Conservation (phyloP, 148 eudicot genomes). For the Rheum nobile region DNA sequence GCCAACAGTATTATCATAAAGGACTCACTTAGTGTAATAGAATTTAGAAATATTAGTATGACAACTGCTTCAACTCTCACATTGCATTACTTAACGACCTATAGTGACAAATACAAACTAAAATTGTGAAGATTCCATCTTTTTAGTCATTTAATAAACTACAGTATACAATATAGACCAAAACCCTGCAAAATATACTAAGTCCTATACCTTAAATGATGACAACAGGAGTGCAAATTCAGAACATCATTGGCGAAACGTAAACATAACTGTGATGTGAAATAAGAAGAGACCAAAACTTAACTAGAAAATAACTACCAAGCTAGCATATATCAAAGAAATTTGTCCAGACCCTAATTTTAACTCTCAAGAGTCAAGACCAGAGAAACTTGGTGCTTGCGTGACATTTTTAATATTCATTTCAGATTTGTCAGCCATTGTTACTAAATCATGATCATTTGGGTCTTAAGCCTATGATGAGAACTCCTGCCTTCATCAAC, state of each 20-base stretch:
- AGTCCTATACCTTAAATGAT: not conserved
- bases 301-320: not conserved
- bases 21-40: not conserved
- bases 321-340: not conserved
- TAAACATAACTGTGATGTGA: not conserved
- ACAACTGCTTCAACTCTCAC: not conserved
- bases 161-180: not conserved
- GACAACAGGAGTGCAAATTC: not conserved
- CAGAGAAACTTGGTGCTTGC: not conserved
- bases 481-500: not conserved
- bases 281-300: not conserved
- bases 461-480: not conserved
- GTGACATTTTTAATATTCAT: not conserved
- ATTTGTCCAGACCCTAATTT: not conserved
- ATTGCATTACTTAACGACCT: not conserved
- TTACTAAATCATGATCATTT: not conserved
- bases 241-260: not conserved
- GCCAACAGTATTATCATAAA: not conserved
- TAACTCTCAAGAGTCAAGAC: not conserved
- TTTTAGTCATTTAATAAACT: not conserved
- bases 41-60: not conserved
- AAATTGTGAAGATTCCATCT: not conserved
- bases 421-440: not conserved
- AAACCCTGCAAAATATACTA: not conserved
- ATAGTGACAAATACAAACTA: not conserved